Evolutionary conservation across 768 basidiomycete species (phyloP), one percentile per base, ranked within the genome.

Genomic region (Auricularia sp.): DNA sequence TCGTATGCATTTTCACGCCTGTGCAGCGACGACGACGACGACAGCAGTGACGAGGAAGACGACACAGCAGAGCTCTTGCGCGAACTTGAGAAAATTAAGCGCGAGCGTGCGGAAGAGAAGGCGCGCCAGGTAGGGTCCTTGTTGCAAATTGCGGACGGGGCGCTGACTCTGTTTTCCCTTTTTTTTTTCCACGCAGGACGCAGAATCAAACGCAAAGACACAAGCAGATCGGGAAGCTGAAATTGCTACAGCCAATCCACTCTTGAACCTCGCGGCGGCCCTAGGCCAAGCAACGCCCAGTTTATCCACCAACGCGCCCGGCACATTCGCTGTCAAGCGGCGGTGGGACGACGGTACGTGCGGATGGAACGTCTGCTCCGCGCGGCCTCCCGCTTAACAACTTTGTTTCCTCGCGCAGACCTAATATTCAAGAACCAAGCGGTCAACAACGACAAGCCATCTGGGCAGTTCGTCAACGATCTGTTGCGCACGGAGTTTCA

Each of bases 341-440:
- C 82, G 95, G 64, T 98, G 95, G 95, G 95, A 97, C 73, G 94
- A 97, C 70, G 94, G 91, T 91, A 23, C 34, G 84, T 74, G 11
- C 12, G 8, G 8, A 11, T 1, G 23, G 7, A 29, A 11, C 59
- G 14, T 21, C 39, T 42, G 66, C 2, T n/a, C 16, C 67, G 23
- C 67, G 65, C 14, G 63, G 67, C 11, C 39, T 64, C 3, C 53
- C 64, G 18, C 63, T 54, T 14, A 51, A 5, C 47, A 10, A 36
- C 65, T 67, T 66, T 47, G 61, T 64, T 29, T 67, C 47, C 6
- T 5, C 8, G 71, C 69, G 54, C 70, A 93, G 93, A 99, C 75
- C 79, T 97, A 63, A 94, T 98, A 71, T 98, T 98, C 85, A 98
- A 98, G 79, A 98, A 98, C 74, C 97, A 99, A 75, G 92, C 97